Base-by-base conservation (phyloP, 2,329 filamentous ascomycete genomes). In the Elsinoe ampelina region DNA sequence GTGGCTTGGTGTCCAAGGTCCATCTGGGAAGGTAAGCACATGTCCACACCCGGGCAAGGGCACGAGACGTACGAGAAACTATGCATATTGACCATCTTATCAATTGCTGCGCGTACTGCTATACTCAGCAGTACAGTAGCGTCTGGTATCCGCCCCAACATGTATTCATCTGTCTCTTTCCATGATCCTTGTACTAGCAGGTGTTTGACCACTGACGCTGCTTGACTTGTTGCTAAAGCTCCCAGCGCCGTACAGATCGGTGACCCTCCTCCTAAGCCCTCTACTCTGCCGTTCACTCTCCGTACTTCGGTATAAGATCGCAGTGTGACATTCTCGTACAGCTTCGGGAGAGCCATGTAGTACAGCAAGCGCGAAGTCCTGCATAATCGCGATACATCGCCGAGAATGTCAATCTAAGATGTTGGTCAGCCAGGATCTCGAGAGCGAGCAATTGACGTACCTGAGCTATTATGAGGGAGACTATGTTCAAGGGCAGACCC, bases 181-280 rank as follows among this genome's bases (percentile, higher is more conserved):
- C 79, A 84, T 22, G 80, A 73, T 19, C 82, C 82, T 32, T 73
- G 69, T 35, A 84, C 62, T 2, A 72, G 69, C 58, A 83, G 74
- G 17, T 73, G 74, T 58, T 73, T 72, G 17, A 84, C 77, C 47
- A 83, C 73, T 13, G 72, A 66, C 36, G 75, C 75, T 59, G 79
- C 75, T 30, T 74, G 76, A 57, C 78, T 73, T 32, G 80, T 81
- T 36, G 82, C 77, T n/a, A 84, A 69, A 1, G 80, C 80, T 64
- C 82, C 82, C 50, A 85, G 70, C 0, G 79, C 82, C 77, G 83
- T 82, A 52, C 79, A 75, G 66, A 85, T 84, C 0, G 82, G 81
- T 60, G 79, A 83, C 1, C 80, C 80, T 55, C 77, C 76, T n/a
- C 81, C 81, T 66, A 78, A 80, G 10, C 81, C 82, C 64, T 83